Base-by-base conservation (phyloP, 2,329 filamentous ascomycete species). In the Phialophora macrospora region DNA sequence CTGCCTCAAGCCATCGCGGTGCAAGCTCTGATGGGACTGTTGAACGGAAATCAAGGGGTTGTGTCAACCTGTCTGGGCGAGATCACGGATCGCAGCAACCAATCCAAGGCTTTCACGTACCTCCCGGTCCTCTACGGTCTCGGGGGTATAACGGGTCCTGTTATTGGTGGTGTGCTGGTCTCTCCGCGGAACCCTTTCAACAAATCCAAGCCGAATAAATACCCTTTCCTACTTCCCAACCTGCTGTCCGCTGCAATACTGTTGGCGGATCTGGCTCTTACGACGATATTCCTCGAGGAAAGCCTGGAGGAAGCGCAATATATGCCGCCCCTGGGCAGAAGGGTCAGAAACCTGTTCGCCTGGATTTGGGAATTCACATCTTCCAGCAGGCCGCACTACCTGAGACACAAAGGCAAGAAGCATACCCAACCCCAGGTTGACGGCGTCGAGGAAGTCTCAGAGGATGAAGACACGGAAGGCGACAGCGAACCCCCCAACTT, bases 71-170 rank as follows among this genome's bases (percentile, higher is more conserved):
- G 94, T 56, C 78, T 99, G 56, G 95, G 95, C 48, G 95, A 99
- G 77, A 90, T 99, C 60, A 99, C 95, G 1, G 93, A 98, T 75
- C 88, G 92, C 62, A 95, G 90, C 69, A 99, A 99, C 77, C 95
- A 99, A 82, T 95, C 92, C 74, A 86, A 86, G 60, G 95, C 93
- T 0, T 99, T 99, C 73, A 95, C 91, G 1, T 99, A 97, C 80
- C 82, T 99, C 49, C 95, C 95, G 0, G 90, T 98, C 46, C 89
- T 98, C n/a, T 99, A 99, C 77, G 94, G 94, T 3, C 82, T 99
- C 38, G 95, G 95, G 20, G 92, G 91, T 51, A 97, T 99, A 67
- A 95, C 93, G 0, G 95, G 95, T 0, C 95, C 95, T 0, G 88
- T 96, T 1, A 79, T 98, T n/a, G 95, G 95, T 14, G 95, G 95